Percentiles rank a stretch among this genome's conserved stretches.
phyloP scores from a whole-genome alignment of 345 rosid genomes.

The Populus simonii region DNA sequence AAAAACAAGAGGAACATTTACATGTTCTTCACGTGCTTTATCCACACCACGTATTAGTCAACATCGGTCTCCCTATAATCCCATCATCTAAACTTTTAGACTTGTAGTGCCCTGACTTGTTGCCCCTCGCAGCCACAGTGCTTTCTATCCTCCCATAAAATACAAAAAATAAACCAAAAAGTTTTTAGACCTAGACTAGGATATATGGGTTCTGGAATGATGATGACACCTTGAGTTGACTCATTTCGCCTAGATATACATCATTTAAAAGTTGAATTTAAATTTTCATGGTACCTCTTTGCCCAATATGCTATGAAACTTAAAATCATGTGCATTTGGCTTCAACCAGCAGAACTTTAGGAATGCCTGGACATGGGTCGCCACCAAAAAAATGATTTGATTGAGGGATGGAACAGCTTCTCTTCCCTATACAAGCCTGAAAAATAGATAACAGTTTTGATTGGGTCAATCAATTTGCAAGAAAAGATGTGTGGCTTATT shows the following conservation, averaged over 20 bases:
- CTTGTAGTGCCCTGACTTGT: too few species aligned
- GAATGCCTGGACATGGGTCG: slow-evolving; percentile 50
- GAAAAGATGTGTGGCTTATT: not conserved
- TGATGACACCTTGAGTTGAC: not conserved
- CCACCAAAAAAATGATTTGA: slow-evolving; percentile 38
- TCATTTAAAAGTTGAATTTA: not conserved
- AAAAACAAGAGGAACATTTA: too few species aligned
- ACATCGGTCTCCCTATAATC: too few species aligned
- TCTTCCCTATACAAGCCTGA: slow-evolving; percentile 58
- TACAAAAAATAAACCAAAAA: not conserved
- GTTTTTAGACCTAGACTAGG: not conserved
- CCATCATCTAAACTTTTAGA: too few species aligned
- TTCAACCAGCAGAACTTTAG: slow-evolving; percentile 52
- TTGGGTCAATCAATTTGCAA: not conserved
- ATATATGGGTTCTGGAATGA: not conserved
- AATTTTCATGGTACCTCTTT: not conserved
- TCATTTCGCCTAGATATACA: not conserved
- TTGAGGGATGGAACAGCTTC: slow-evolving; percentile 38
- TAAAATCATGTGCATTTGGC: slow-evolving; percentile 46
- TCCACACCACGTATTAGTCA: too few species aligned
- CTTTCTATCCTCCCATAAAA: too few species aligned
- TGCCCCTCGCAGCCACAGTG: too few species aligned
- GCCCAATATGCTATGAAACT: not conserved
- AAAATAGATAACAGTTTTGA: not conserved
- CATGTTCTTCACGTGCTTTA: too few species aligned